A percentile compares a stretch with the other conserved stretches of the same genome.
phyloP scores from a whole-genome alignment of 2,329 filamentous ascomycete genomes.

The Talaromyces sp. region DNA sequence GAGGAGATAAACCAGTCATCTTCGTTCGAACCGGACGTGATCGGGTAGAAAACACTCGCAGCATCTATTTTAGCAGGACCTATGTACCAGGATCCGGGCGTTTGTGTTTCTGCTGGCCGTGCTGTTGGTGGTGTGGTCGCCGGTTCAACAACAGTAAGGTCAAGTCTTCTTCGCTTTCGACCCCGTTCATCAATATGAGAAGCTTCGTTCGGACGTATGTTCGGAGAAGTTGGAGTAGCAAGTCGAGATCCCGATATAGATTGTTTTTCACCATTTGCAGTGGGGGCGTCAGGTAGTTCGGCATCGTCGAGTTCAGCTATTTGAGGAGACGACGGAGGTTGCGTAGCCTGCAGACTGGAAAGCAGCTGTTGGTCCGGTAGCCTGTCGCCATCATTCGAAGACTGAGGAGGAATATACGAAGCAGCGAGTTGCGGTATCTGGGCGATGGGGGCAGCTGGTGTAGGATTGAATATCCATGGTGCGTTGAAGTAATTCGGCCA shows the following conservation, averaged over 20 bases:
- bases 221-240: background rate
- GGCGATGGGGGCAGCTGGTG: background rate
- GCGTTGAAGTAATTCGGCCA: conserved; percentile 6
- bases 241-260: background rate
- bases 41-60: conserved; percentile 46
- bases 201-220: conserved; percentile 26
- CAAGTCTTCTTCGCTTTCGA: conserved; percentile 33
- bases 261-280: conserved; percentile 46
- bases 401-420: background rate
- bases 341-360: conserved; percentile 1
- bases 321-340: conserved; percentile 12
- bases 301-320: conserved; percentile 9
- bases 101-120: background rate
- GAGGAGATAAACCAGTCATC: conserved; percentile 29
- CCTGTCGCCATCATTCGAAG: background rate
- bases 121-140: background rate
- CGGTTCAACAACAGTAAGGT: conserved; percentile 21
- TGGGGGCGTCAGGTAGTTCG: background rate
- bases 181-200: conserved; percentile 28
- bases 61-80: conserved; percentile 38
- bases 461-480: conserved; percentile 4
- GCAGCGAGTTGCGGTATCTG: background rate
- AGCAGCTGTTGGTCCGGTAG: conserved; percentile 7
- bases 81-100: conserved; percentile 36
- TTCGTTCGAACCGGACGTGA: conserved; percentile 28